Evolutionary conservation across 768 basidiomycete genomes (phyloP), one percentile per base, ranked within the genome.

Genomic region (Mycena capillaripes): DNA sequence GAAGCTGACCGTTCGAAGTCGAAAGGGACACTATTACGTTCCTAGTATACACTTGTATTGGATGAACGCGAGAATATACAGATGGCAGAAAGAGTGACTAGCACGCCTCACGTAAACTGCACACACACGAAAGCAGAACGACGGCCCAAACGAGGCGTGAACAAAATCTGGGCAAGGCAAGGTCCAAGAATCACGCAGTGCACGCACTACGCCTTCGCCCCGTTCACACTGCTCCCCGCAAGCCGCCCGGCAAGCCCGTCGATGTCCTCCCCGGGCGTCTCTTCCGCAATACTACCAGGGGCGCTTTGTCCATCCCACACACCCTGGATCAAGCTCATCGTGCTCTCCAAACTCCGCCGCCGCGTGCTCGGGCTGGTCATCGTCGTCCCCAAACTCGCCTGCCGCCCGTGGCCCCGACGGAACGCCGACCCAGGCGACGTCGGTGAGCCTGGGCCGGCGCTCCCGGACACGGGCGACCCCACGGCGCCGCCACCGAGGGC

Each of bases 331-430:
- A 98, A 89, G 72, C 93, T 93, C 87, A 97, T 96, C 62, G 98
- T 99, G 80, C 94, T 97, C 86, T 98, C 97, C 81, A 99, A 81
- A 80, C 94, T 96, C 81, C 97, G 86, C 82, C 97, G 86, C 75
- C 98, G 86, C 59, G 93, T 99, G 81, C 95, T 97, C 17, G 98
- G 97, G 78, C 93, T 95, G 60, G 97, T 97, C 91, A 92, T 93
- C 74, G 97, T 98, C 74, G 97, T 98, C 4, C 97, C 97, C 72
- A 98, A 82, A 78, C 95, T 97, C 60, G 92, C 91, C 77, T 94
- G 91, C 52, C 95, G 87, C 3, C 87, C 87, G 76, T 94, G 94
- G 17, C 93, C 91, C 46, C 93, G 90, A 72, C 88, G 89, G 87
- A 91, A 92, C 9, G 89, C 88, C 42, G 77, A 81, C 29, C 79